Evolutionary conservation across 176 grass and related monocot genomes (phyloP).

Genomic region (Ensete ventricosum): DNA sequence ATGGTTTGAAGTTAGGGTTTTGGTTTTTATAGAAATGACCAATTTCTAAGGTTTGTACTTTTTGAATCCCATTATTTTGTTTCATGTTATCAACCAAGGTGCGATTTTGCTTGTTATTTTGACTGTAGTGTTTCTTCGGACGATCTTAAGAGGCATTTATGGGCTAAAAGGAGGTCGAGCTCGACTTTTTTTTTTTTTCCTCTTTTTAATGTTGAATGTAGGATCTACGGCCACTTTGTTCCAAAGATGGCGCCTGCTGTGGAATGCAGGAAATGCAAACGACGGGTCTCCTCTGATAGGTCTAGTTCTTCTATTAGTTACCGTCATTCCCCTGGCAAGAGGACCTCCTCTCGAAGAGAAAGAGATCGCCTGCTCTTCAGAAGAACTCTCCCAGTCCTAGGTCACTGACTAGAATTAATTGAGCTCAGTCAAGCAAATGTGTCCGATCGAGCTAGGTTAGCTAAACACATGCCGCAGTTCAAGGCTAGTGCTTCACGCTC

Average conservation of each 20-base stretch:
- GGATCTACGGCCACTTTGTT: background rate
- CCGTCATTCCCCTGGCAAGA: slow-evolving; percentile 21
- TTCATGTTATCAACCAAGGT: too few relatives aligned
- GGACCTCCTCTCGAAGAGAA: slow-evolving; percentile 41
- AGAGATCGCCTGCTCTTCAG: slow-evolving; percentile 28
- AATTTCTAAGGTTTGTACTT: too few relatives aligned
- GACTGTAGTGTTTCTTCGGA: background rate
- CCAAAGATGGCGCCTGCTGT: slow-evolving; percentile 55
- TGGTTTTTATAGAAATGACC: too few relatives aligned
- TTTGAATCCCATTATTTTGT: too few relatives aligned
- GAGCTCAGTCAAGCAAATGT: slow-evolving; percentile 31
- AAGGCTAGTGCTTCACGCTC: slow-evolving; percentile 21
- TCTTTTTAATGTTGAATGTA: background rate
- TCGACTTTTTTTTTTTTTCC: background rate
- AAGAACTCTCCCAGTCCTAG: slow-evolving; percentile 25
- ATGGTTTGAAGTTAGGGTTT: too few relatives aligned
- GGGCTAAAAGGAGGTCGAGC: background rate
- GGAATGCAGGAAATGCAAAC: slow-evolving; percentile 34
- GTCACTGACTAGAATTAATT: slow-evolving; percentile 18
- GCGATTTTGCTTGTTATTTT: too few relatives aligned
- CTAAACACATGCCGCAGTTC: slow-evolving; percentile 23
- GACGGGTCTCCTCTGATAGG: slow-evolving; percentile 24
- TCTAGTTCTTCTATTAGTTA: slow-evolving; percentile 45
- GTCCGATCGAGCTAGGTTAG: slow-evolving; percentile 32
- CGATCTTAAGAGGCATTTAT: background rate